Percentiles rank a stretch among this genome's conserved stretches.
Conservation (phyloP, 306 rosid species). For the Sesbania bispinosa region DNA sequence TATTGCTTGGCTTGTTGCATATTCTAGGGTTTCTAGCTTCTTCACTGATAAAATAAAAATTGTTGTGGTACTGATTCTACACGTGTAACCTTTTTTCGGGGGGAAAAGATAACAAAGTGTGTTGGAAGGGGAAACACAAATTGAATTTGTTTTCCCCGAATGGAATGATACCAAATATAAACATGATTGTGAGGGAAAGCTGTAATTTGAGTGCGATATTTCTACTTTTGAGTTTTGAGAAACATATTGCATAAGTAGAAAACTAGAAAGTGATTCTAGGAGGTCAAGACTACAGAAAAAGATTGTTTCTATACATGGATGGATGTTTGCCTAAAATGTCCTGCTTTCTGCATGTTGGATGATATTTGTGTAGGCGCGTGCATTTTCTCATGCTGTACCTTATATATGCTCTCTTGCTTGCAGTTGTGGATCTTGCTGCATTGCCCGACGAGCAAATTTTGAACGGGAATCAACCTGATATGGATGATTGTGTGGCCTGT, state of each 20-base stretch:
- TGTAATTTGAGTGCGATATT: not conserved
- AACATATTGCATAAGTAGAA: not conserved
- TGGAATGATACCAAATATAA: not conserved
- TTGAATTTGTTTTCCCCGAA: not conserved
- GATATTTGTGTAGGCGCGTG: too few species aligned
- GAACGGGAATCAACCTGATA: conserved; percentile 71
- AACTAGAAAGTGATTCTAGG: not conserved
- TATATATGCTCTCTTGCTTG: conserved; percentile 11
- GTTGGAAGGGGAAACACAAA: not conserved
- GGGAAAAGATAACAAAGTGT: too few species aligned
- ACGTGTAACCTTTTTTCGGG: not conserved
- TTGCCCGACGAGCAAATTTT: conserved; percentile 81
- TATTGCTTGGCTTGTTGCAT: not conserved
- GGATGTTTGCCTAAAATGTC: too few species aligned
- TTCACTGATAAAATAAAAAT: not conserved
- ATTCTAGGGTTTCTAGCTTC: not conserved
- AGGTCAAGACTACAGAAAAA: not conserved
- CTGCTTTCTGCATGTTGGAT: too few species aligned
- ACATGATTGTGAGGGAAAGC: not conserved
- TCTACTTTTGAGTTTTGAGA: not conserved
- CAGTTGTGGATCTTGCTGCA: conserved; percentile 55
- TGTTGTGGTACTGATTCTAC: too few species aligned
- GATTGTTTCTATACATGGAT: too few species aligned
- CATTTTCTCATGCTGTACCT: not conserved
- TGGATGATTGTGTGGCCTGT: conserved; percentile 60